These are phyloP conservation scores for Blastomyces gilchristii DNA, from an alignment of 2,329 filamentous ascomycete genomes.

Conservation along the genomic window DNA sequence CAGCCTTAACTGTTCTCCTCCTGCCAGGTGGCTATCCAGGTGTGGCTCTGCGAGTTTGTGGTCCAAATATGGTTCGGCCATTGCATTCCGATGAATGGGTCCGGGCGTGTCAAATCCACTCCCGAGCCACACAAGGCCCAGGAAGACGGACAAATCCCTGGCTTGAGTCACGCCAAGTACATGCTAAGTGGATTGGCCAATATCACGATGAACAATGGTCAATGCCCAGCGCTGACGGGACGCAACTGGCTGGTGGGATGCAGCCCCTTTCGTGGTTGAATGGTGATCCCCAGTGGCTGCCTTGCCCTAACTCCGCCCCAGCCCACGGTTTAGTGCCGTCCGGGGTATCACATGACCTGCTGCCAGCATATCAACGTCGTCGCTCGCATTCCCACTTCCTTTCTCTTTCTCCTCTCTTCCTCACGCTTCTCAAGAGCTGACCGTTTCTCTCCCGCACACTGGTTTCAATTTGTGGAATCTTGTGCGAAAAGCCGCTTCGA, in stretches of 20 bases:
- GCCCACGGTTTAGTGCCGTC: background rate
- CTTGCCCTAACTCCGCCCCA: conserved; percentile 9
- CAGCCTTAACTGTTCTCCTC: background rate
- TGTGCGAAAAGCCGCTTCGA: conserved; percentile 38
- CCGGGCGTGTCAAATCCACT: background rate
- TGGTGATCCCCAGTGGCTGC: conserved; percentile 5
- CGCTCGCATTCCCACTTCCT: conserved; percentile 22
- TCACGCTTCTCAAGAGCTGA: conserved; percentile 37
- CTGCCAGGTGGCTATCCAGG: background rate
- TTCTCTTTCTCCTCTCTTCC: conserved; percentile 35
- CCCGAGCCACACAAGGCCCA: background rate
- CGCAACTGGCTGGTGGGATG: background rate
- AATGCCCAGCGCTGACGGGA: no score
- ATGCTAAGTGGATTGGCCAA: background rate
- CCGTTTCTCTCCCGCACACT: conserved; percentile 24
- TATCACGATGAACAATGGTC: background rate
- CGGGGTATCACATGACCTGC: conserved; percentile 19
- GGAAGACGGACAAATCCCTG: background rate
- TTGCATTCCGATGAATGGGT: background rate
- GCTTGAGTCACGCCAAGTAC: conserved; percentile 1
- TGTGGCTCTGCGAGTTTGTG: background rate
- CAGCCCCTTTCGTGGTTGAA: background rate
- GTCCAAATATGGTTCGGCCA: conserved; percentile 1
- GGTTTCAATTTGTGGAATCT: conserved; percentile 26
- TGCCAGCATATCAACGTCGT: conserved; percentile 33